Percentiles rank a stretch among this genome's conserved stretches.
phyloP scores from a whole-genome alignment of 2,329 filamentous ascomycete species.

The Penicillium fuscoglaucum region DNA sequence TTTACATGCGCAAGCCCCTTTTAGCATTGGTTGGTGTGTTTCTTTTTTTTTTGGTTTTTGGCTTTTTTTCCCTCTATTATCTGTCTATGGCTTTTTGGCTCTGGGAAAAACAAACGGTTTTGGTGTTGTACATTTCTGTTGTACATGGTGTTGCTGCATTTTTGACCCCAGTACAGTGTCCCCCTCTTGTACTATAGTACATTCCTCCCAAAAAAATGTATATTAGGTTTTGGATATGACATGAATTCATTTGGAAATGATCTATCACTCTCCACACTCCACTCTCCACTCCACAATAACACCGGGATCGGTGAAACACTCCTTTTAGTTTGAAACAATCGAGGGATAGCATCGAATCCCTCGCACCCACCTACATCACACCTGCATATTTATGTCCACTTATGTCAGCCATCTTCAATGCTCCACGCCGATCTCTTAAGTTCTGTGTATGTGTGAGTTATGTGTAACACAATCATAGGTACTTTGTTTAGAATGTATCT shows the following conservation, averaged over 20 bases:
- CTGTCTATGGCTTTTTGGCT: not conserved
- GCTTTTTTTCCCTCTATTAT: not conserved
- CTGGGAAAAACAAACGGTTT: constrained; percentile 4
- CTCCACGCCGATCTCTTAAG: not conserved
- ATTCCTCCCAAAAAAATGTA: constrained; percentile 12
- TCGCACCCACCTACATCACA: not conserved
- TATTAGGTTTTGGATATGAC: constrained; percentile 10
- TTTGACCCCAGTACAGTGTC: constrained; percentile 6
- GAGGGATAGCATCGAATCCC: not conserved
- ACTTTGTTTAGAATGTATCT: not conserved
- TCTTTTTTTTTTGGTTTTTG: not conserved
- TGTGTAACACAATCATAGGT: not conserved
- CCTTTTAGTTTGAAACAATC: not conserved
- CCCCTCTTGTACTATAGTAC: constrained; percentile 14
- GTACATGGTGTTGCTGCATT: constrained; percentile 13
- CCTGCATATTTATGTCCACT: not conserved
- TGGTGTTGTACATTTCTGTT: constrained; percentile 12
- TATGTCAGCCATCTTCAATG: not conserved
- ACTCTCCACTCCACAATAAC: not conserved
- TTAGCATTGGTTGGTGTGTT: constrained; percentile 24
- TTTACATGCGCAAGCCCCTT: constrained; percentile 17
- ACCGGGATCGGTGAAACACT: not conserved
- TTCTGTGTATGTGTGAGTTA: not conserved
- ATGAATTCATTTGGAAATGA: constrained; percentile 5
- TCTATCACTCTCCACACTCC: not conserved